Conservation (phyloP, 352 stramenopile species). For the Phytophthora brassicae region DNA sequence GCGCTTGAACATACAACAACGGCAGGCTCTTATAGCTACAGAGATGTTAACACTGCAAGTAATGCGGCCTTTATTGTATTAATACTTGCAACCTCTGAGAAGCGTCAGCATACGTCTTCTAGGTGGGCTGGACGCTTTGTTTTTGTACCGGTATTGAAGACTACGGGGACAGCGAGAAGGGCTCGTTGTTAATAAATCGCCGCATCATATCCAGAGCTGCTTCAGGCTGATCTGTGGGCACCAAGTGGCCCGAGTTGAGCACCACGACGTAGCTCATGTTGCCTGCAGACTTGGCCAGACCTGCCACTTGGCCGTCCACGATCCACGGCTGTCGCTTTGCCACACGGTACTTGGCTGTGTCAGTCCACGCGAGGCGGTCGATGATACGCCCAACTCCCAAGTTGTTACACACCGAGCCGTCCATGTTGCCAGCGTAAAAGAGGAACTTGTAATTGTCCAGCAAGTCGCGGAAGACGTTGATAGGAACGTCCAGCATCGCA, state of each 20-base stretch:
- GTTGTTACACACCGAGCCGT: constrained; percentile 82
- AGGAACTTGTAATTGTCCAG: constrained; percentile 85
- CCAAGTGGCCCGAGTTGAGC: constrained; percentile 77
- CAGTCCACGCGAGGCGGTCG: constrained; percentile 73
- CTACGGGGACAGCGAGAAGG: constrained; percentile 33
- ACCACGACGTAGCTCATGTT: constrained; percentile 87
- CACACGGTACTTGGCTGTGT: constrained; percentile 64
- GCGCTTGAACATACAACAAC: no score
- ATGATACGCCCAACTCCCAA: constrained; percentile 77
- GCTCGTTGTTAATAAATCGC: constrained; percentile 63
- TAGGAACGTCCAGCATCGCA: constrained; percentile 79
- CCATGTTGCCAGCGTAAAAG: constrained; percentile 86
- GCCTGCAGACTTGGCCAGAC: constrained; percentile 64
- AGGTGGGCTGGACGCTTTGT: constrained; percentile 7
- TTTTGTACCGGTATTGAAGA: neutral
- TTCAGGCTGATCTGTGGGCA: constrained; percentile 69
- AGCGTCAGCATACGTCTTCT: constrained; percentile 12
- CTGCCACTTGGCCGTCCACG: constrained; percentile 59
- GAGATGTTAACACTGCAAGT: no score
- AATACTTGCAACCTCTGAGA: constrained; percentile 5
- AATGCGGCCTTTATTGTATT: constrained; percentile 23
- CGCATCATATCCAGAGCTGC: constrained; percentile 82
- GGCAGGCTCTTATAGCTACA: no score
- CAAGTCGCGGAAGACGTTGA: constrained; percentile 73
- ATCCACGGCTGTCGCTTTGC: constrained; percentile 60